Evolutionary conservation across 176 grass and related monocot genomes (phyloP).

Genomic region (Raddia guianensis): DNA sequence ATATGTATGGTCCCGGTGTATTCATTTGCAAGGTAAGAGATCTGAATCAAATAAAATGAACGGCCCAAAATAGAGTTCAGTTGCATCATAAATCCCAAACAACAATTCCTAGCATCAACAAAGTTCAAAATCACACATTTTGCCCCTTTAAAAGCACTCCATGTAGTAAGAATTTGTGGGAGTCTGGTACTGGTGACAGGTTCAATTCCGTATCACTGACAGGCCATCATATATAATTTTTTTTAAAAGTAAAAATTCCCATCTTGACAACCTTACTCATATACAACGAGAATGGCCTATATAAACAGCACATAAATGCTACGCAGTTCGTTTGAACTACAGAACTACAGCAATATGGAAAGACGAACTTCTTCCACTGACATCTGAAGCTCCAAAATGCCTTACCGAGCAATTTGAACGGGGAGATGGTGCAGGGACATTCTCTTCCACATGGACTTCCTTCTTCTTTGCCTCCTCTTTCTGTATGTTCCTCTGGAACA

Average conservation of each 20-base stretch:
- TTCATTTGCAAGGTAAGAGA: too few species aligned
- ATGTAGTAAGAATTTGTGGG: background rate
- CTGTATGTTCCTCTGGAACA: constrained; percentile 73
- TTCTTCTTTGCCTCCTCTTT: constrained; percentile 99
- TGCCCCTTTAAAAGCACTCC: background rate
- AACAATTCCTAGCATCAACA: background rate
- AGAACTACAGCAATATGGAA: background rate
- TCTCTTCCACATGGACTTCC: constrained; percentile 90
- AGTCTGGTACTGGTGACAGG: constrained; percentile 8
- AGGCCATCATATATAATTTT: background rate
- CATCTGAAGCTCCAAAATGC: background rate
- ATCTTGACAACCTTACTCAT: background rate
- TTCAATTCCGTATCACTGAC: constrained; percentile 11
- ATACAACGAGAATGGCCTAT: background rate
- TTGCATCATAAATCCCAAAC: too few species aligned
- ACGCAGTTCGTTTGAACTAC: constrained; percentile 7
- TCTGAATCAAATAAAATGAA: too few species aligned
- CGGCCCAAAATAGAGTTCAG: too few species aligned
- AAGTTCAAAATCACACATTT: background rate
- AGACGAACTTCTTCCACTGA: background rate
- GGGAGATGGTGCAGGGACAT: constrained; percentile 82
- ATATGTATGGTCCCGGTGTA: too few species aligned
- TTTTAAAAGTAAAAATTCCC: background rate
- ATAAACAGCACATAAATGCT: background rate
- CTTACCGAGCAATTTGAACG: constrained; percentile 77